Evolutionary conservation across 1,139 yeast species (phyloP).

Genomic region (Yamadazyma triangularis): DNA sequence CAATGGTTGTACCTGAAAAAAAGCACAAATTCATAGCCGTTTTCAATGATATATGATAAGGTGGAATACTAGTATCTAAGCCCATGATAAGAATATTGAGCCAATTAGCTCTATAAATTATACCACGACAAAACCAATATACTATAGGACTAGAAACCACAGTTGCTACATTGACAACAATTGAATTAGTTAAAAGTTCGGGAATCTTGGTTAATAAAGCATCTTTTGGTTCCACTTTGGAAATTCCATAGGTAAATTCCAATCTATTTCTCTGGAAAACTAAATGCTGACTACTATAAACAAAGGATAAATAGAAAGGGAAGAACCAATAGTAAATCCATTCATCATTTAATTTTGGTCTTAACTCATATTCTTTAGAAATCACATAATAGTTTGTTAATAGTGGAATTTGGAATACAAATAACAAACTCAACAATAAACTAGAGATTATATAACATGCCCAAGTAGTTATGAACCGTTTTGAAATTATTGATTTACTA

Average conservation of each 20-base stretch:
- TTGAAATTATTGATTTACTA: constrained; percentile 41
- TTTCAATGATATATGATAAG: constrained; percentile 33
- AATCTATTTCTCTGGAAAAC: constrained; percentile 60
- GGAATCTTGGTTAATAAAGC: constrained; percentile 30
- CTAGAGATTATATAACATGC: constrained; percentile 38
- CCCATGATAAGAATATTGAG: constrained; percentile 24
- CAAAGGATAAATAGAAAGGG: constrained; percentile 31
- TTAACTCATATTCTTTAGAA: constrained; percentile 46
- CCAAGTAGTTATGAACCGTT: constrained; percentile 31
- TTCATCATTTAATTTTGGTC: constrained; percentile 58
- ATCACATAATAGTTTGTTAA: constrained; percentile 27
- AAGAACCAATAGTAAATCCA: constrained; percentile 51
- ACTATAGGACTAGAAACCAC: constrained; percentile 39
- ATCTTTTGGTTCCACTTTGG: constrained; percentile 37
- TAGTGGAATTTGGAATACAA: constrained; percentile 25
- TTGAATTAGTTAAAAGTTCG: constrained; percentile 31
- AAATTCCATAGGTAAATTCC: constrained; percentile 43
- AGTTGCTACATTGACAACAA: constrained; percentile 27
- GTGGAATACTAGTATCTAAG: constrained; percentile 29
- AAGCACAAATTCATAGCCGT: constrained; percentile 33
- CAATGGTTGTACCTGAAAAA: constrained; percentile 34
- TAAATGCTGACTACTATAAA: constrained; percentile 53
- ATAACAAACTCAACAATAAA: constrained; percentile 23
- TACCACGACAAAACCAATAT: constrained; percentile 40
- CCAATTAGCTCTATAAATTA: constrained; percentile 38